A percentile compares a stretch with the other conserved stretches of the same genome.
phyloP scores from a whole-genome alignment of 768 basidiomycete genomes.

The Dictyophora rubrovolvata region DNA sequence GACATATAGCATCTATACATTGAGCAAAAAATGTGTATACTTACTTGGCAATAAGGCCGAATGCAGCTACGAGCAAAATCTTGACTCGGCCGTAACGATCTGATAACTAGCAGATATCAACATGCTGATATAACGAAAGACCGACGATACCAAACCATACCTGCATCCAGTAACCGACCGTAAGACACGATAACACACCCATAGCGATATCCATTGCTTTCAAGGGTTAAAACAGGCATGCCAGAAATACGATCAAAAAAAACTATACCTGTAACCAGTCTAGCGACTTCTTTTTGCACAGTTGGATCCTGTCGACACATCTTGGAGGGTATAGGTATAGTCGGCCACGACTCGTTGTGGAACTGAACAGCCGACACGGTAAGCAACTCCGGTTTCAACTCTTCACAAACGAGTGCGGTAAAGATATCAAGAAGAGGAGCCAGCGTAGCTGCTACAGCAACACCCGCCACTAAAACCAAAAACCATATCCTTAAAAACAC shows the following conservation, averaged over 20 bases:
- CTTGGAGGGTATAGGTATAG: conserved; percentile 11
- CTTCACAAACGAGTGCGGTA: conserved; percentile 60
- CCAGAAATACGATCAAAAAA: not conserved
- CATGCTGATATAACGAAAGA: not conserved
- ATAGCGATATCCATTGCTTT: conserved; percentile 52
- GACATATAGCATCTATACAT: not conserved
- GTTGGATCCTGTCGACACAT: conserved; percentile 59
- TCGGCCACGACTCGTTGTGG: not conserved
- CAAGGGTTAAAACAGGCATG: not conserved
- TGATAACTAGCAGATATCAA: conserved; percentile 40
- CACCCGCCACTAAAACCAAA: conserved; percentile 41
- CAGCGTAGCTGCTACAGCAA: conserved; percentile 45
- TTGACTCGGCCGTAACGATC: conserved; percentile 66
- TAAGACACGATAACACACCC: conserved; percentile 68
- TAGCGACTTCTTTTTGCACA: conserved; percentile 61
- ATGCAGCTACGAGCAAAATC: conserved; percentile 51
- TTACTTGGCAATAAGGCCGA: conserved; percentile 46
- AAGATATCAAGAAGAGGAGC: conserved; percentile 69
- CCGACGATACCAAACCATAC: not conserved
- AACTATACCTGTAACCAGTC: conserved; percentile 47
- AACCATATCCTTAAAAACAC: conserved; percentile 42
- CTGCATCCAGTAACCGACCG: conserved; percentile 75
- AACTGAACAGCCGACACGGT: not conserved
- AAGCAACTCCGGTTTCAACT: conserved; percentile 42
- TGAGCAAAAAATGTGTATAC: conserved; percentile 4